Percentiles rank a stretch among this genome's conserved stretches.
phyloP scores from a whole-genome alignment of 2,329 filamentous ascomycete genomes.

The Talaromyces rugulosus region DNA sequence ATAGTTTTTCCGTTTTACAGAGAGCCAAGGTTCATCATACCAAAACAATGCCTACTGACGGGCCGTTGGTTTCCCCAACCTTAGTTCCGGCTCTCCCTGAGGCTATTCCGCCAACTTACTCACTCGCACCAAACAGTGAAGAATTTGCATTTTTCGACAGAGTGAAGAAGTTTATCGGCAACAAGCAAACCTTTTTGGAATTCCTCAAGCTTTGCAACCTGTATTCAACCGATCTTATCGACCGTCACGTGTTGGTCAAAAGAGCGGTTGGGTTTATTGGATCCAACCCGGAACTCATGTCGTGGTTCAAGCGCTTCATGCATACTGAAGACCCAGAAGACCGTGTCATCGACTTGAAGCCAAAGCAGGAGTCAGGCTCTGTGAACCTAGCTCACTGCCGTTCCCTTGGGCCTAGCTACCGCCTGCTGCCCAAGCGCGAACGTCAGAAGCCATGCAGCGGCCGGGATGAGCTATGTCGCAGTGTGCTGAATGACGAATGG shows the following conservation, averaged over 20 bases:
- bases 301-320: slow-evolving; percentile 81
- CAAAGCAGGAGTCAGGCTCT: slow-evolving; percentile 67
- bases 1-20: slow-evolving; percentile 44
- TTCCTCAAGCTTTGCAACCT: slow-evolving; percentile 97
- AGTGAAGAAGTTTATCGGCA: slow-evolving; percentile 92
- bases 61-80: slow-evolving; percentile 70
- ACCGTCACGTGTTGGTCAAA: slow-evolving; percentile 74
- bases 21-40: slow-evolving; percentile 71
- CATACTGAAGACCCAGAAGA: slow-evolving; percentile 68
- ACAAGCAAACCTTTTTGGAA: slow-evolving; percentile 88
- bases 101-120: slow-evolving; percentile 72
- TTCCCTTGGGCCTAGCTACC: slow-evolving; percentile 92
- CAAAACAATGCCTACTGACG: slow-evolving; percentile 55
- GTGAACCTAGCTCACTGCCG: slow-evolving; percentile 95
- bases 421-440: slow-evolving; percentile 84
- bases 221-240: slow-evolving; percentile 88
- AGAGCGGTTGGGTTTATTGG: slow-evolving; percentile 84
- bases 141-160: slow-evolving; percentile 93
- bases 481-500: slow-evolving; percentile 96
- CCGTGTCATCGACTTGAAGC: slow-evolving; percentile 72
- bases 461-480: slow-evolving; percentile 88
- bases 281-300: slow-evolving; percentile 81
- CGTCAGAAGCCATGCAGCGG: slow-evolving; percentile 89
- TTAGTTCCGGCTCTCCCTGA: slow-evolving; percentile 84
- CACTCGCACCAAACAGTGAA: slow-evolving; percentile 71